phyloP scores from a whole-genome alignment of 2,329 filamentous ascomycete genomes.

The Colletotrichum navitas region DNA sequence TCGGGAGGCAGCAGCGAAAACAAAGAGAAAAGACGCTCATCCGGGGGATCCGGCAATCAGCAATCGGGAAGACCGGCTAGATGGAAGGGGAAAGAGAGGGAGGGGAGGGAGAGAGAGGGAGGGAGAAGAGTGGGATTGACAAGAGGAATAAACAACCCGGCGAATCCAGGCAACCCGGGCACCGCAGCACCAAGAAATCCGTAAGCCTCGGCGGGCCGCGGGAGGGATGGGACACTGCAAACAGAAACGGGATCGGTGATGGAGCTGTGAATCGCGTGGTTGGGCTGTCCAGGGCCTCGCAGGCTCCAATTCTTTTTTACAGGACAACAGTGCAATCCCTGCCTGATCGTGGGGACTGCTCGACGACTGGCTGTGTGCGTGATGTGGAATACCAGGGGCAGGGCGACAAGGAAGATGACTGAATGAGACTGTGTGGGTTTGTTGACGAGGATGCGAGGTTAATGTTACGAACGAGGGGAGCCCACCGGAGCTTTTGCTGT shows the following conservation, averaged over 20 bases:
- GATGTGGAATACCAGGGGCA: neutral
- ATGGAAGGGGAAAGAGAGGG: neutral
- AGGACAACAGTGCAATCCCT: conserved; percentile 15
- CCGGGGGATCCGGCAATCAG: conserved; percentile 48
- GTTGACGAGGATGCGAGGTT: neutral
- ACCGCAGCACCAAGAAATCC: neutral
- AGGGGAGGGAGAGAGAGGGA: neutral
- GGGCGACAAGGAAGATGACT: conserved; percentile 35
- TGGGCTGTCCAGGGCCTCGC: neutral
- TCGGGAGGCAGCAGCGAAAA: conserved; percentile 29
- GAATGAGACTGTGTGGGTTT: conserved; percentile 7
- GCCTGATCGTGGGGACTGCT: neutral
- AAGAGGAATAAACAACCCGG: conserved; percentile 5
- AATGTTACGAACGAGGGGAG: neutral
- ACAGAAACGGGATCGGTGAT: conserved; percentile 15
- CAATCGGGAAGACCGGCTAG: conserved; percentile 13
- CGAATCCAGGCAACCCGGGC: neutral
- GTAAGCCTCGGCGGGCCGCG: conserved; percentile 25
- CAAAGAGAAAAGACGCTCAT: conserved; percentile 44
- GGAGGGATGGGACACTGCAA: conserved; percentile 13
- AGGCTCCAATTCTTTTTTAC: conserved; percentile 5
- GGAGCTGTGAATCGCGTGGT: conserved; percentile 18
- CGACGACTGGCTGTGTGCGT: neutral
- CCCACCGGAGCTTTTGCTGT: conserved; percentile 18
- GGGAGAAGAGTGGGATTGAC: conserved; percentile 10